These are phyloP conservation scores for Botrytis porri DNA, from an alignment of 2,329 filamentous ascomycete species.

Conservation along the genomic window DNA sequence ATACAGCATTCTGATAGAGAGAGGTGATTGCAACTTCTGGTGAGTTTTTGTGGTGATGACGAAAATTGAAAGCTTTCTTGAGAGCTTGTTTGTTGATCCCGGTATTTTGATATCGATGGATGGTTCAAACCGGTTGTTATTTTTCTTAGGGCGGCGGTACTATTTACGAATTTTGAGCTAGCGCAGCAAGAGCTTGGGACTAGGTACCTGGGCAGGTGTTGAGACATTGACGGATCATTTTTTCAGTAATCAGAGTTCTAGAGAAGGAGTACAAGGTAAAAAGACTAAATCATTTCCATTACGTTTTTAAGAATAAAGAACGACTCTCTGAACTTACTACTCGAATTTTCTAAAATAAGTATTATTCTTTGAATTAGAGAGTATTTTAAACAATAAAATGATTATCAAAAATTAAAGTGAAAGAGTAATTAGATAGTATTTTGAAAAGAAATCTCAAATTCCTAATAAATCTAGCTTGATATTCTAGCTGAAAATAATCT, in stretches of 20 bases:
- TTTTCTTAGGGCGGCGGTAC: slow-evolving; percentile 6
- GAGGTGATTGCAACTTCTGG: neutral
- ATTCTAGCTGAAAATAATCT: neutral
- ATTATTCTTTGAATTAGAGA: accelerated
- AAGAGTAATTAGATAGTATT: neutral
- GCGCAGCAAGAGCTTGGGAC: neutral
- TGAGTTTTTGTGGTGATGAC: slow-evolving; percentile 15
- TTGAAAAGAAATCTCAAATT: no score
- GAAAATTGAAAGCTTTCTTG: slow-evolving; percentile 1
- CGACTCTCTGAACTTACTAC: neutral
- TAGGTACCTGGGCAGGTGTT: no score
- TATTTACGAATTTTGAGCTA: neutral
- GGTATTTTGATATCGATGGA: slow-evolving; percentile 2
- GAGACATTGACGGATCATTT: neutral
- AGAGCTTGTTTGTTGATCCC: slow-evolving; percentile 8
- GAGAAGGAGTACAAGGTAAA: neutral
- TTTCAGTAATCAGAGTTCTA: neutral
- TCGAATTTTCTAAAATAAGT: neutral
- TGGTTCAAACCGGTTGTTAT: neutral
- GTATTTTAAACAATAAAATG: neutral
- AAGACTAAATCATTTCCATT: neutral
- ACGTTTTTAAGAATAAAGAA: neutral
- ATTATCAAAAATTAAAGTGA: neutral
- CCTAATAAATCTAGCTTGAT: neutral
- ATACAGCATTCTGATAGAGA: slow-evolving; percentile 33